Evolutionary conservation across 2,329 filamentous ascomycete species (phyloP).

Genomic region (Aspergillus viridinutans): DNA sequence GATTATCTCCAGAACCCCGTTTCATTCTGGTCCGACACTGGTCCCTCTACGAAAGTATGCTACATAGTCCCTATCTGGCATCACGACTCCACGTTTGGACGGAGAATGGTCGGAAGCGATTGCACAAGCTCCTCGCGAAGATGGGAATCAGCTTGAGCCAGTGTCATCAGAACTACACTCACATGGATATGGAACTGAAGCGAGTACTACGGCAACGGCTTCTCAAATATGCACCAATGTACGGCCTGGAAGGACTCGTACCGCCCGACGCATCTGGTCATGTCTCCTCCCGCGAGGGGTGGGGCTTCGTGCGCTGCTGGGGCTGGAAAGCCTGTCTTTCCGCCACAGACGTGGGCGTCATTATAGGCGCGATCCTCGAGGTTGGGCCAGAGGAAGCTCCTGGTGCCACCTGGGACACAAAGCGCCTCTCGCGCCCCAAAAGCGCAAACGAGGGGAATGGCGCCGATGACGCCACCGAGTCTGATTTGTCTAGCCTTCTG

Average conservation of each 20-base stretch:
- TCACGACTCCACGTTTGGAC: constrained; percentile 92
- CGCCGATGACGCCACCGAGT: constrained; percentile 16
- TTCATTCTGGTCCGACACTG: constrained; percentile 92
- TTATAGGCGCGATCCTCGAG: constrained; percentile 87
- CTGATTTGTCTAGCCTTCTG: constrained; percentile 31
- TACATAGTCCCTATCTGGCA: constrained; percentile 92
- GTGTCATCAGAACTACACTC: constrained; percentile 91
- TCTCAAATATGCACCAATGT: constrained; percentile 85
- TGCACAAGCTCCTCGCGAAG: constrained; percentile 93
- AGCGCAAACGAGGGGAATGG: constrained; percentile 16
- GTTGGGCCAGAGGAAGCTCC: constrained; percentile 57
- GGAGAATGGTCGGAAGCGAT: constrained; percentile 76
- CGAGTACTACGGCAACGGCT: constrained; percentile 78
- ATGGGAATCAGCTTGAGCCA: constrained; percentile 95
- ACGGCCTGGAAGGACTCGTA: constrained; percentile 90
- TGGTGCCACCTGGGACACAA: constrained; percentile 28
- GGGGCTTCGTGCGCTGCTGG: constrained; percentile 97
- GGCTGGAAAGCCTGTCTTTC: constrained; percentile 94
- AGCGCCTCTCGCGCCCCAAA: constrained; percentile 21
- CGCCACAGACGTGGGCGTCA: constrained; percentile 88
- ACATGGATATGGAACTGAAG: constrained; percentile 98
- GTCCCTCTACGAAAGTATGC: constrained; percentile 97
- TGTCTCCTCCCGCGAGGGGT: constrained; percentile 76
- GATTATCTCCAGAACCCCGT: constrained; percentile 86
- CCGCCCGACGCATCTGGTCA: constrained; percentile 69